Conservation (phyloP, 1,284 basidiomycete genomes). For the Vanrija sp. region DNA sequence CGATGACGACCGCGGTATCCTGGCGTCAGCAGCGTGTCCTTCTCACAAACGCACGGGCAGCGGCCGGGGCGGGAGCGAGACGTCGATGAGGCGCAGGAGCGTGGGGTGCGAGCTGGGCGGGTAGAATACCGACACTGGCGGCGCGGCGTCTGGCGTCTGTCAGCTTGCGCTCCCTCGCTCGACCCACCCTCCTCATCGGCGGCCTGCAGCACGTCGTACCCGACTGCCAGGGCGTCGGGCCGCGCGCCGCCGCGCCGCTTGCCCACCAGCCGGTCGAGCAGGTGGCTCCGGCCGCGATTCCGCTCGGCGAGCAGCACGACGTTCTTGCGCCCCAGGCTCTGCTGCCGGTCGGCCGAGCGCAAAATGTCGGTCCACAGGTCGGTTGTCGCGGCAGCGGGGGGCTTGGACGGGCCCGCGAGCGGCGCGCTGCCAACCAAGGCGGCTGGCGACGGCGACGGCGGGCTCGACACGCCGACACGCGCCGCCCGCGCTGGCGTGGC, state of each 20-base stretch:
- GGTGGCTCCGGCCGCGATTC: conserved; percentile 49
- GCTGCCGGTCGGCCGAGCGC: conserved; percentile 78
- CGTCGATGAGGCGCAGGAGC: conserved; percentile 72
- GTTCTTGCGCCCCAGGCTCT: conserved; percentile 66
- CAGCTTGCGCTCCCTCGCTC: not conserved
- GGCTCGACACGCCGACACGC: not conserved
- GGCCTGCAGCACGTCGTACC: conserved; percentile 81
- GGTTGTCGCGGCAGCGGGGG: not conserved
- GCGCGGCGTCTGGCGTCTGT: conserved; percentile 63
- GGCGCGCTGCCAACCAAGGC: too few species aligned
- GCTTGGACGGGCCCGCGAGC: too few species aligned
- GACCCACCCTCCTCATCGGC: conserved; percentile 83
- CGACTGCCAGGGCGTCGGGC: conserved; percentile 72
- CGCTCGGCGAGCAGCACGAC: conserved; percentile 64
- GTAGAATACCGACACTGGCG: conserved; percentile 81
- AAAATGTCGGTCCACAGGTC: conserved; percentile 89
- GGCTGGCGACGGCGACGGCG: too few species aligned
- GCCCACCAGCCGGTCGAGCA: conserved; percentile 16
- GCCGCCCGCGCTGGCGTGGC: not conserved
- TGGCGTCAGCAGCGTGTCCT: conserved; percentile 32
- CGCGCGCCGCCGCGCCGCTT: conserved; percentile 9
- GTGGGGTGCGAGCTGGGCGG: conserved; percentile 73
- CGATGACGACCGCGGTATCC: conserved; percentile 78
- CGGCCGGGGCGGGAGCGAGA: conserved; percentile 66
- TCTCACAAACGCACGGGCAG: conserved; percentile 28